Evolutionary conservation across 176 grass and related monocot species (phyloP).

Genomic region (Eremochloa ophiuroides): DNA sequence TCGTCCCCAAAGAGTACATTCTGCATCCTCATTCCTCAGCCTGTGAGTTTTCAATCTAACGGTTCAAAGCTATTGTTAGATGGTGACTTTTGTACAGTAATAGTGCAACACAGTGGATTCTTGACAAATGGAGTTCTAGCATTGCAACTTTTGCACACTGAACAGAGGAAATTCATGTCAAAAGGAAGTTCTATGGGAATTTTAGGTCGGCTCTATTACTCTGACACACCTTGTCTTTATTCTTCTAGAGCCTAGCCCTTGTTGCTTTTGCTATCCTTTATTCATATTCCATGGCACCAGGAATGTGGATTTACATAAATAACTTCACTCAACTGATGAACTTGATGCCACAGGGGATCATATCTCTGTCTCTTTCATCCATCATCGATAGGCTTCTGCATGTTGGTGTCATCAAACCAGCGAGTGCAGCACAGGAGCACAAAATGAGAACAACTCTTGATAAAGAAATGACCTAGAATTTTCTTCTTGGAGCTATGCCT

Average conservation of each 20-base stretch:
- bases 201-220: neutral
- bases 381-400: neutral
- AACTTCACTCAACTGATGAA: constrained; percentile 12
- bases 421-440: neutral
- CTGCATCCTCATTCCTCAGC: neutral
- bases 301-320: constrained; percentile 9
- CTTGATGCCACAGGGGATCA: constrained; percentile 15
- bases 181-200: neutral
- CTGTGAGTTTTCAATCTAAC: neutral
- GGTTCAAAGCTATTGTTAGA: neutral
- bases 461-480: neutral
- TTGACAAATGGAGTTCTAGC: neutral
- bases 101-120: neutral
- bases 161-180: neutral
- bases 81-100: neutral
- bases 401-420: constrained; percentile 27
- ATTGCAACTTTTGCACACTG: neutral
- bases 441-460: neutral
- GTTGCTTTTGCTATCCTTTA: neutral
- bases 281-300: neutral
- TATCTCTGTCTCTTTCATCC: neutral
- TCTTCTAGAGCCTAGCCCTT: neutral
- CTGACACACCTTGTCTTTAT: neutral
- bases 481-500: neutral
- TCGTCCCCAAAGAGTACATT: neutral